Evolutionary conservation across 78 protist species (phyloP).

Genomic region (Speleostelium caveatum): DNA sequence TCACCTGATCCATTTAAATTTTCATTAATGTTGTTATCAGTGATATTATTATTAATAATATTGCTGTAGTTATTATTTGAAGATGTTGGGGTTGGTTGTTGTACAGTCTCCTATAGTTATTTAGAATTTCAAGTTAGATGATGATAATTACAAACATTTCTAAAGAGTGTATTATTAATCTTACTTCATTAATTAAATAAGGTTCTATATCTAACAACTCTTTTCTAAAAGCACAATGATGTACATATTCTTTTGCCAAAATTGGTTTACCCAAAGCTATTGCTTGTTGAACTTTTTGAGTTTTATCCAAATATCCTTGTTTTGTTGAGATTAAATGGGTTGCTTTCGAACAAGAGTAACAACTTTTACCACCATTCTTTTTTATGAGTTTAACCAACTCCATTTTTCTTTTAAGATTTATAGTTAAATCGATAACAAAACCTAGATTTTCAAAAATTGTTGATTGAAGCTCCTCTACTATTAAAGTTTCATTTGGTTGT

Average conservation of each 20-base stretch:
- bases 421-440: constrained; percentile 61
- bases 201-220: constrained; percentile 35
- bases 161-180: neutral
- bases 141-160: neutral
- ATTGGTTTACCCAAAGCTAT: constrained; percentile 43
- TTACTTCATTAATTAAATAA: constrained; percentile 10
- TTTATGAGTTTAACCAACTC: constrained; percentile 69
- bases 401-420: constrained; percentile 62
- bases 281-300: constrained; percentile 65
- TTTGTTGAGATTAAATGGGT: constrained; percentile 57
- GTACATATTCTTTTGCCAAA: constrained; percentile 66
- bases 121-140: neutral
- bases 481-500: neutral
- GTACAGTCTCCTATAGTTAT: neutral
- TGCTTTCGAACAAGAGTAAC: constrained; percentile 65
- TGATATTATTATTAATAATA: neutral
- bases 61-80: neutral
- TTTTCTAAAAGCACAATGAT: constrained; percentile 66
- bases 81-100: neutral
- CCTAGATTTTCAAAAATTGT: constrained; percentile 57
- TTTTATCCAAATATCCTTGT: constrained; percentile 55
- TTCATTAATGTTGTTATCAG: neutral
- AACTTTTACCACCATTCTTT: constrained; percentile 70
- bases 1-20: neutral
- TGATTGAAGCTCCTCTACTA: constrained; percentile 1